Evolutionary conservation across 108 stramenopile species (phyloP).

Genomic region (Nannochloropsis salina): DNA sequence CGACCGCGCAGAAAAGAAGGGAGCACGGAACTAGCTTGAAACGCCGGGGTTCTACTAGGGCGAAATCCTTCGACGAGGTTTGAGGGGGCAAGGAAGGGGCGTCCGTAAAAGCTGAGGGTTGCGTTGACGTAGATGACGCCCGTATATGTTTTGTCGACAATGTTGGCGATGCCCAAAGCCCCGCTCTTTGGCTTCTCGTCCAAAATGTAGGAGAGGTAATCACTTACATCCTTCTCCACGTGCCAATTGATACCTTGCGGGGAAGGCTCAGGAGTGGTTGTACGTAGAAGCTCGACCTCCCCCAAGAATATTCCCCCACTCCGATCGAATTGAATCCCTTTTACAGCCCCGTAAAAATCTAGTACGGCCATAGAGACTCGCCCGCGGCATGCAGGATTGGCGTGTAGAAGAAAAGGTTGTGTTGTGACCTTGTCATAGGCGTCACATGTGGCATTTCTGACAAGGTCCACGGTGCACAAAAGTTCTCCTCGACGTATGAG

Average conservation of each 20-base stretch:
- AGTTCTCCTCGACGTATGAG: not conserved
- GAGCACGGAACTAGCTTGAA: too few species aligned
- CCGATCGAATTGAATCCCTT: not conserved
- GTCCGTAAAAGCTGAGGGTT: not conserved
- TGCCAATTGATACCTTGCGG: not conserved
- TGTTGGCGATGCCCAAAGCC: not conserved
- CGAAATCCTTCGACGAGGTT: too few species aligned
- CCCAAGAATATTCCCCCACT: conserved; percentile 11
- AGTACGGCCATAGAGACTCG: not conserved
- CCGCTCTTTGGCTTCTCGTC: not conserved
- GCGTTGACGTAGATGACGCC: conserved; percentile 8
- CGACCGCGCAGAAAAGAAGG: too few species aligned
- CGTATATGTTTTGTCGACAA: not conserved
- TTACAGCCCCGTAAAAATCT: not conserved
- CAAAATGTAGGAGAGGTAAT: conserved; percentile 2
- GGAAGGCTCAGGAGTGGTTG: not conserved
- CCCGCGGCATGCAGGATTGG: not conserved
- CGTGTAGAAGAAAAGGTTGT: not conserved
- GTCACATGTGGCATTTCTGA: not conserved
- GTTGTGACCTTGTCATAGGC: not conserved
- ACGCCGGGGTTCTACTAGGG: too few species aligned
- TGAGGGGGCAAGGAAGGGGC: too few species aligned
- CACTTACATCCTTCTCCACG: conserved; percentile 19
- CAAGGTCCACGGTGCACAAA: not conserved
- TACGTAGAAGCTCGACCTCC: not conserved